Conservation (phyloP, 495 filamentous ascomycete species). For the Lepidopterella palustris region DNA sequence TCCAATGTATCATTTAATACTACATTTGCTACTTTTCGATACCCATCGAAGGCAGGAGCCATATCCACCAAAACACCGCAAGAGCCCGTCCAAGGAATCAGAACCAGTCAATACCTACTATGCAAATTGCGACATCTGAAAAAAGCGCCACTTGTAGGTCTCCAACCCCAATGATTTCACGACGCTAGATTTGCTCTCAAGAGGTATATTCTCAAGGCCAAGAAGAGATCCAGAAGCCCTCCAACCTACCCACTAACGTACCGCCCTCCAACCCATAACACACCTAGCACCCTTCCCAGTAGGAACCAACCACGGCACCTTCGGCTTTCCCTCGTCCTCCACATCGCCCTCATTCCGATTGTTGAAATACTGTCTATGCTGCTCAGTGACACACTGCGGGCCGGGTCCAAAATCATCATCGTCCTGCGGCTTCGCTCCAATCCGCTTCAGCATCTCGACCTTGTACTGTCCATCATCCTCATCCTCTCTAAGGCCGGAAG, state of each 20-base stretch:
- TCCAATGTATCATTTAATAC: too few relatives aligned
- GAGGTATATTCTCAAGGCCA: too few relatives aligned
- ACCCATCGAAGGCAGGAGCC: too few relatives aligned
- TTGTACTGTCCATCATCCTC: not conserved
- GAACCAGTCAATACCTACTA: too few relatives aligned
- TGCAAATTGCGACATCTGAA: too few relatives aligned
- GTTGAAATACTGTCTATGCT: not conserved
- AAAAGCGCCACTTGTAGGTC: too few relatives aligned
- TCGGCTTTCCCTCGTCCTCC: not conserved
- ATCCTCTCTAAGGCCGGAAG: not conserved
- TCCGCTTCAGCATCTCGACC: not conserved
- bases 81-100: too few relatives aligned
- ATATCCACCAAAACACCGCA: too few relatives aligned
- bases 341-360: not conserved
- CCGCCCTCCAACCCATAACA: conserved; percentile 1
- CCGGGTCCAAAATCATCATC: not conserved
- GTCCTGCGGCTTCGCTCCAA: not conserved
- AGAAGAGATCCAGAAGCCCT: too few relatives aligned
- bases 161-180: too few relatives aligned
- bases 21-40: too few relatives aligned
- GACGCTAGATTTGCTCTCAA: too few relatives aligned
- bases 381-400: not conserved
- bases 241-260: not conserved
- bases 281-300: conserved; percentile 1
- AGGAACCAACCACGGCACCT: not conserved